phyloP scores from a whole-genome alignment of 2,329 filamentous ascomycete genomes.

The Gnomoniopsis smithogilvyi region DNA sequence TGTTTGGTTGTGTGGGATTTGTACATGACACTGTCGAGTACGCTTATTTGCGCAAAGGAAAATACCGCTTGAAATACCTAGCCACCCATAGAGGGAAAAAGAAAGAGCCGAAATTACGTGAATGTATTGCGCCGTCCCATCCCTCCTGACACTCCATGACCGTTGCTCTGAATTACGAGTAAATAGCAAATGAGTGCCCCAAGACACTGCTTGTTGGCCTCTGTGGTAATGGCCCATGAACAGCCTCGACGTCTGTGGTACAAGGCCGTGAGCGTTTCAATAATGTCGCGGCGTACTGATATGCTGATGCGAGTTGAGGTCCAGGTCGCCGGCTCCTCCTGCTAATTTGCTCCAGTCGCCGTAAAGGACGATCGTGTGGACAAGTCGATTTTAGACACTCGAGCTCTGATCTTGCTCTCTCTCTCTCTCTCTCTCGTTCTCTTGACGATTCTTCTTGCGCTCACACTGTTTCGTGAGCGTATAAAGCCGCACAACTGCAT shows the following conservation, averaged over 20 bases:
- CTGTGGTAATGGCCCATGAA: neutral
- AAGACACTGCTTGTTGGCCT: neutral
- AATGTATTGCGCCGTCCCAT: conserved; percentile 15
- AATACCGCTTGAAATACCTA: conserved; percentile 2
- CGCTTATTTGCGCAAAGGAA: neutral
- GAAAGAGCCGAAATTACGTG: conserved; percentile 11
- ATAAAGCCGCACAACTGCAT: too few relatives aligned
- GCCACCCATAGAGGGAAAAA: neutral
- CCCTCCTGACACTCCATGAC: conserved; percentile 4
- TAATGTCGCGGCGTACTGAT: neutral
- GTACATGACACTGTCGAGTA: conserved; percentile 8
- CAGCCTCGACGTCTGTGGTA: neutral
- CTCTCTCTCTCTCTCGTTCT: too few relatives aligned
- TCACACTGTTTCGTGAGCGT: neutral
- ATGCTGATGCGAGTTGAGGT: neutral
- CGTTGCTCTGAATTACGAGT: conserved; percentile 9
- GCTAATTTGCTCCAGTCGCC: neutral
- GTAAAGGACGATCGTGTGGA: neutral
- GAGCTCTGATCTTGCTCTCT: neutral
- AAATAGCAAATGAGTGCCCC: conserved; percentile 6
- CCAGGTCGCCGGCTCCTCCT: neutral
- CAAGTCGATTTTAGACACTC: neutral
- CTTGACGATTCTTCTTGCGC: neutral
- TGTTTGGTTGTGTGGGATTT: conserved; percentile 3
- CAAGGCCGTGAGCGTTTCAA: conserved; percentile 6